These are phyloP conservation scores for Neophaeococcomyces aloes DNA, from an alignment of 2,329 filamentous ascomycete species.

Conservation along the genomic window DNA sequence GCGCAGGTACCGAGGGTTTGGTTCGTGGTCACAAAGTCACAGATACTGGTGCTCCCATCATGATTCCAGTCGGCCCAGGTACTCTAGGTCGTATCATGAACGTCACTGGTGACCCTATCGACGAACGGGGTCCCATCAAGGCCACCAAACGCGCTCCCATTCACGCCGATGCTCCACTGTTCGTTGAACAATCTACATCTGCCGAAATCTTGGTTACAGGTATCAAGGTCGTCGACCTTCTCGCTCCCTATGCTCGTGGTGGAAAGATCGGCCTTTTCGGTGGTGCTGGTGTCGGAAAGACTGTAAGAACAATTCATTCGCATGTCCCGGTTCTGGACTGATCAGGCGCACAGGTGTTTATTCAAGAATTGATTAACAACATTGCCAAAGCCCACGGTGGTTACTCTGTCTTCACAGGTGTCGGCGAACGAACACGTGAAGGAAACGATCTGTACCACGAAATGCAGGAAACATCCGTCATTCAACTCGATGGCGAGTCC, in stretches of 20 bases:
- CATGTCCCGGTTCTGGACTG: background rate
- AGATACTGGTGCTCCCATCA: conserved; percentile 93
- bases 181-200: conserved; percentile 89
- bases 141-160: conserved; percentile 76
- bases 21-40: conserved; percentile 75
- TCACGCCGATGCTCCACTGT: conserved; percentile 84
- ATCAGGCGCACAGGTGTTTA: conserved; percentile 47
- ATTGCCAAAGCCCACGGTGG: conserved; percentile 99
- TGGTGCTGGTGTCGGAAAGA: conserved; percentile 99
- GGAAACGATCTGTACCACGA: conserved; percentile 99
- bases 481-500: conserved; percentile 97
- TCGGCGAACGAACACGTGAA: conserved; percentile 99
- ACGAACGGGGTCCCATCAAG: conserved; percentile 98
- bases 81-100: conserved; percentile 99
- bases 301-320: conserved; percentile 45
- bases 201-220: conserved; percentile 96
- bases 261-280: conserved; percentile 99
- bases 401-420: conserved; percentile 99
- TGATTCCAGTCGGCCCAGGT: conserved; percentile 83
- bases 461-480: conserved; percentile 99
- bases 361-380: conserved; percentile 99
- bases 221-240: conserved; percentile 99
- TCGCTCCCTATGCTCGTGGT: conserved; percentile 99
- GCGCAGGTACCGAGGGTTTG: conserved; percentile 92
- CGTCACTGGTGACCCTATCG: conserved; percentile 99